These are phyloP conservation scores for Apiotrichum sp. DNA, from an alignment of 1,284 basidiomycete species.

Conservation along the genomic window DNA sequence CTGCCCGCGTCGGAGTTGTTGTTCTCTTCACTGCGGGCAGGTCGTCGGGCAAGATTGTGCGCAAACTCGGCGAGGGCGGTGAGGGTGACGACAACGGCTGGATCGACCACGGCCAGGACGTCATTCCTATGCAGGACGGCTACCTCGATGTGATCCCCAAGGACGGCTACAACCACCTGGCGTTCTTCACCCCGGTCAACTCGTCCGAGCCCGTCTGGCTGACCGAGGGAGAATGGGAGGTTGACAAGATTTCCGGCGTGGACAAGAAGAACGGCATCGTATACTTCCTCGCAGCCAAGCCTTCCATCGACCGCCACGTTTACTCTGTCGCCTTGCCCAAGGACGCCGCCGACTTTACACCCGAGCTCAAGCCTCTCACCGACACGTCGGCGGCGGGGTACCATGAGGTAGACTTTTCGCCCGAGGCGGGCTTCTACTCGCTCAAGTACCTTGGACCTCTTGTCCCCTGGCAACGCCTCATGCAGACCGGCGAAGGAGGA, in stretches of 20 bases:
- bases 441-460: conserved; percentile 73
- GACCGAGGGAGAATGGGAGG: conserved; percentile 84
- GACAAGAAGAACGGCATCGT: conserved; percentile 63
- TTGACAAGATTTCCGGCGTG: conserved; percentile 68
- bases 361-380: conserved; percentile 55
- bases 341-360: conserved; percentile 21
- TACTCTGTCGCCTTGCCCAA: conserved; percentile 66
- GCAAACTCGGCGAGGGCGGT: conserved; percentile 68
- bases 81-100: conserved; percentile 87
- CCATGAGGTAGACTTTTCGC: conserved; percentile 69
- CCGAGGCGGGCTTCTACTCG: conserved; percentile 75
- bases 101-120: conserved; percentile 61
- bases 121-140: conserved; percentile 51
- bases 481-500: conserved; percentile 56
- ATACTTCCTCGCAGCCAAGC: conserved; percentile 82
- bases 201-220: conserved; percentile 67
- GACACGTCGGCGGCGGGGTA: conserved; percentile 58
- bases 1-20: conserved; percentile 69
- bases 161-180: conserved; percentile 82
- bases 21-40: conserved; percentile 59
- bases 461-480: conserved; percentile 78
- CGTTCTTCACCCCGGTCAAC: conserved; percentile 71
- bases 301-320: conserved; percentile 75
- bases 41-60: conserved; percentile 57
- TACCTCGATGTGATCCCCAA: conserved; percentile 85